phyloP scores from a whole-genome alignment of 2,329 filamentous ascomycete genomes.

The Tolypocladium tropicale region DNA sequence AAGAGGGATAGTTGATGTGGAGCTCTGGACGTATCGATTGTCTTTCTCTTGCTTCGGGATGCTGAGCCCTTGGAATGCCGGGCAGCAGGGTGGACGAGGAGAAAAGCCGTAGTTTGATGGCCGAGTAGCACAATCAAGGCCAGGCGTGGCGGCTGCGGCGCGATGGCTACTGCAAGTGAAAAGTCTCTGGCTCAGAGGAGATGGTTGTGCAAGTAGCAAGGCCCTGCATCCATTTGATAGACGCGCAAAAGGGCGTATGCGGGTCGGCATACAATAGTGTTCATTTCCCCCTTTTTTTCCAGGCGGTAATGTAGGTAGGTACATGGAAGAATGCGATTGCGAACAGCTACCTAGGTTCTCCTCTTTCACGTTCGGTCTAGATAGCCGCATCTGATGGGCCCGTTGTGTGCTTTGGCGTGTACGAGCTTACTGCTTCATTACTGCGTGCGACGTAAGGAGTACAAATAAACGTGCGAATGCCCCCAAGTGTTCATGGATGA shows the following conservation, averaged over 20 bases:
- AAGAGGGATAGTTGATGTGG: neutral
- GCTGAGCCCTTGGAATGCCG: neutral
- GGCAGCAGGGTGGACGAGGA: neutral
- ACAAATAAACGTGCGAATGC: too few relatives aligned
- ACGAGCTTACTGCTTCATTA: neutral
- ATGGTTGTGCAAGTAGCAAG: neutral
- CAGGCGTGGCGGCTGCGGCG: neutral
- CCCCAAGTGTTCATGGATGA: too few relatives aligned
- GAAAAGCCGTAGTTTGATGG: neutral
- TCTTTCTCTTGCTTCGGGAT: neutral
- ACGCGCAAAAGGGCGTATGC: conserved; percentile 5
- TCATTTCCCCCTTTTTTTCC: too few relatives aligned
- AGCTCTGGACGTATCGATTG: neutral
- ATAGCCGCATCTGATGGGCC: too few relatives aligned
- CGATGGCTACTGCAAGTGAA: neutral
- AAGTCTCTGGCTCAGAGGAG: neutral
- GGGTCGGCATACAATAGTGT: conserved; percentile 1
- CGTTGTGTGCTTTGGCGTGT: neutral
- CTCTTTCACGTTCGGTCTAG: too few relatives aligned
- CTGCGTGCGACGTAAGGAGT: neutral
- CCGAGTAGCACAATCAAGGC: neutral
- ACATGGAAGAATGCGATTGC: neutral
- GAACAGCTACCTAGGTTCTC: neutral
- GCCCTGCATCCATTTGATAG: conserved; percentile 7
- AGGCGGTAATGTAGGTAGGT: neutral